A percentile compares a stretch with the other conserved stretches of the same genome.
These are phyloP conservation scores for Nigrospora osmanthi DNA, from an alignment of 2,329 filamentous ascomycete species.

Conservation along the genomic window DNA sequence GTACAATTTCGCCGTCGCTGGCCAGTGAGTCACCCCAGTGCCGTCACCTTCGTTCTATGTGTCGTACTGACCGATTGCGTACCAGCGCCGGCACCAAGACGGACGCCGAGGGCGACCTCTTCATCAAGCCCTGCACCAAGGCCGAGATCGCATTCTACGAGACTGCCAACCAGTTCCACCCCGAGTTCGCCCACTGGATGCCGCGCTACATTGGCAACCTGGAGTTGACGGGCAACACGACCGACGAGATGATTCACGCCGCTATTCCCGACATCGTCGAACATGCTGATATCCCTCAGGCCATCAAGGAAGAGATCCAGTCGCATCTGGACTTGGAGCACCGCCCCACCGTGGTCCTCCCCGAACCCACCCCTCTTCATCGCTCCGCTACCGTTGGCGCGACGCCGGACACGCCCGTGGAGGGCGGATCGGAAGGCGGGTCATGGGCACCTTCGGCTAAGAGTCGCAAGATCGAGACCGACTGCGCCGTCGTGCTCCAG, in stretches of 20 bases:
- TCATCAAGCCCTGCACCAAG: conserved; percentile 89
- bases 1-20: conserved; percentile 72
- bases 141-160: conserved; percentile 89
- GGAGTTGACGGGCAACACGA: conserved; percentile 50
- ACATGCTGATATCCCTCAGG: conserved; percentile 27
- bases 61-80: conserved; percentile 3
- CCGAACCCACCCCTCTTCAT: conserved; percentile 9
- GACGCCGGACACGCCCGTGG: conserved; percentile 1
- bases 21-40: conserved; percentile 57
- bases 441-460: conserved; percentile 38
- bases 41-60: background rate
- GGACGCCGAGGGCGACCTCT: conserved; percentile 72
- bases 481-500: conserved; percentile 74
- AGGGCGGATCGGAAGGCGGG: background rate
- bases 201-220: conserved; percentile 80
- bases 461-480: conserved; percentile 60
- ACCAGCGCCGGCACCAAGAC: conserved; percentile 82
- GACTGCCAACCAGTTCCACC: conserved; percentile 55
- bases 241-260: conserved; percentile 39
- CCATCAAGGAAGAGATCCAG: conserved; percentile 32
- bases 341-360: conserved; percentile 2
- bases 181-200: conserved; percentile 72
- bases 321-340: conserved; percentile 23
- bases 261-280: conserved; percentile 34
- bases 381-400: conserved; percentile 16